Base-by-base conservation (phyloP, 1,284 basidiomycete species). In the Ustilago bromivora region DNA sequence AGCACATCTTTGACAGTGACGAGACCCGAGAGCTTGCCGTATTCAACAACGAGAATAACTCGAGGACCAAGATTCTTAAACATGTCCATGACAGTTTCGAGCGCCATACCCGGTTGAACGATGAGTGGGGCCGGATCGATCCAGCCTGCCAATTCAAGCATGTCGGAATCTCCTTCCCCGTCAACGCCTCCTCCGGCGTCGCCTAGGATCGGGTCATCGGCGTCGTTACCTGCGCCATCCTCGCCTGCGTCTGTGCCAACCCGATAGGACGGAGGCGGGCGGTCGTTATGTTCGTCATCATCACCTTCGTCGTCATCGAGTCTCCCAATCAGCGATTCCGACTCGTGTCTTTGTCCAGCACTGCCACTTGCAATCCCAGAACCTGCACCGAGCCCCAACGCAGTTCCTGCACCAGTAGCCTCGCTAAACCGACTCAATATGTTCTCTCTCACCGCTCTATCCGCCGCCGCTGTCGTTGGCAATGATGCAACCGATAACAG, bases 1-100 rank as follows among this genome's bases (percentile, higher is more conserved):
- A 99, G 88, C 12, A 98, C 94, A 80, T 99, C 97, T 85, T 99
- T 99, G 68, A 99, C 93, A 0, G 96, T 98, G 23, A 98, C 92
- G 15, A 99, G 88, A 0, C 96, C 96, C 0, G 90, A 90, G 3
- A 99, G 89, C 47, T 89, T 88, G 12, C 96, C 96, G 31, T 78
- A 76, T 66, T 93, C 91, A 83, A 95, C 93, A 0, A 99, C 94
- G 6, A 99, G 89, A 69, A 99, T 95, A 15, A 97, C 94, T 17
- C 96, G 92, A 0, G 97, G 97, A 0, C 84, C 84, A 57, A 86
- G 68, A 57, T 84, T 82, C 94, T 97, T 82, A 51, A 72, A 86
- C 68, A 86, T 71, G 38, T 85, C 96, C 92, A 98, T 94, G 12
- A 96, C 95, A 64, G 98, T 96, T 87, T 99, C 96, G 47, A 99